These are phyloP conservation scores for Xerocomus amazonicus DNA, from an alignment of 1,284 basidiomycete species.

Conservation along the genomic window DNA sequence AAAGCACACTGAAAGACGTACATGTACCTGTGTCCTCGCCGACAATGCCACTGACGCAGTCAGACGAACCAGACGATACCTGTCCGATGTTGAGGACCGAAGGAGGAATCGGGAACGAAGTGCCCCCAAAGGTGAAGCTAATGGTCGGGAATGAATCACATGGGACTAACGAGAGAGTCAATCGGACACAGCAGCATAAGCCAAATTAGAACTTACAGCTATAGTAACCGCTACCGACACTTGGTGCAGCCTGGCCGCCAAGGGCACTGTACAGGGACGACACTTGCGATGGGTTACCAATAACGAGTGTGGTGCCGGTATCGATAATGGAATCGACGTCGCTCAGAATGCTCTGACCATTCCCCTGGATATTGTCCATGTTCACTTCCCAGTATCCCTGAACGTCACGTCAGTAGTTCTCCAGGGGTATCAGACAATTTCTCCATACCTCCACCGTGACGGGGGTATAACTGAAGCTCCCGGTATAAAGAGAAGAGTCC, in stretches of 20 bases:
- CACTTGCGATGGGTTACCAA: constrained; percentile 21
- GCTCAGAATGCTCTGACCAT: constrained; percentile 11
- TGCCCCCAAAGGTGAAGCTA: constrained; percentile 8
- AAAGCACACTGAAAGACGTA: not conserved
- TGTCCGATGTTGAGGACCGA: not conserved
- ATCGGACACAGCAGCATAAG: too few species aligned
- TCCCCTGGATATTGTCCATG: constrained; percentile 33
- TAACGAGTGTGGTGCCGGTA: constrained; percentile 49
- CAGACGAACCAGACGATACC: not conserved
- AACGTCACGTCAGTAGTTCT: not conserved
- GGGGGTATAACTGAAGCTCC: constrained; percentile 13
- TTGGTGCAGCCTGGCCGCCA: constrained; percentile 2
- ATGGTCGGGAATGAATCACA: constrained; percentile 14
- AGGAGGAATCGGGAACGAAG: not conserved
- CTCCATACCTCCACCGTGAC: constrained; percentile 33
- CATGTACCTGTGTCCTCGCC: not conserved
- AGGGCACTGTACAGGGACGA: constrained; percentile 3
- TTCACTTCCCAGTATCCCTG: constrained; percentile 44
- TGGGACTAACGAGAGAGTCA: constrained; percentile 8
- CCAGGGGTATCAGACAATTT: too few species aligned
- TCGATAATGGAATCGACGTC: constrained; percentile 38
- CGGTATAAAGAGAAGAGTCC: constrained; percentile 10
- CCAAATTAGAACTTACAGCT: constrained; percentile 1
- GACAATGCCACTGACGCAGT: not conserved
- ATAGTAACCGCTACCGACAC: constrained; percentile 8